Base-by-base conservation (phyloP, 805 yeast species). In the Candida corydali region DNA sequence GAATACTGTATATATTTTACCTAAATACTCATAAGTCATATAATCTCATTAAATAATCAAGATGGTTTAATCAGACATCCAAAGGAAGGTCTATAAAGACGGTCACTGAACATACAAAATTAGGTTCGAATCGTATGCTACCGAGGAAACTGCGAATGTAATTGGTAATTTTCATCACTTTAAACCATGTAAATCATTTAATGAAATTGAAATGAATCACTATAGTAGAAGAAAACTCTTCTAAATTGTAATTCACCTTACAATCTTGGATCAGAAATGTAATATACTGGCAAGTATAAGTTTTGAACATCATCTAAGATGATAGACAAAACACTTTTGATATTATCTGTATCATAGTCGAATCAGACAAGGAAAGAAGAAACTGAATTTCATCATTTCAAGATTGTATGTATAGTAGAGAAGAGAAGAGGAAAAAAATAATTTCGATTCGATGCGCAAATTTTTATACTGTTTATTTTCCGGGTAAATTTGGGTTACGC, bases 81-180 rank as follows among this genome's bases (percentile, higher is more conserved):
- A 80, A 33, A 78, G 89, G 91, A 83, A 82, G 91, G 86, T 66
- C 71, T 46, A 55, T 59, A 23, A 32, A 71, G 72, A 86, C 93
- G 91, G 89, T 82, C 89, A 83, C 88, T 68, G 87, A 64, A 26
- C 76, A 70, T 73, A 78, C 82, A 63, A 76, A 73, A 80, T 72
- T 82, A 84, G 89, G 89, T 81, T 82, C 87, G 63, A 64, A 66
- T 66, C 74, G 88, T 80, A 78, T 72, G 78, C 85, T 83, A 82
- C 89, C 93, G 93, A 77, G 91, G 89, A 83, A 82, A 83, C 93
- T 83, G 93, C 91, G 93, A 83, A 82, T 82, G 93, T 81, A 74
- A 65, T 70, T 70, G 81, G 80, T 63, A 33, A 33, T 65, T 69
- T 78, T 82, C 89, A 82, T 83, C 93, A 82, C 69, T 55, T 78